Base-by-base conservation (phyloP, 495 filamentous ascomycete genomes). In the Hyaloscypha finlandica region DNA sequence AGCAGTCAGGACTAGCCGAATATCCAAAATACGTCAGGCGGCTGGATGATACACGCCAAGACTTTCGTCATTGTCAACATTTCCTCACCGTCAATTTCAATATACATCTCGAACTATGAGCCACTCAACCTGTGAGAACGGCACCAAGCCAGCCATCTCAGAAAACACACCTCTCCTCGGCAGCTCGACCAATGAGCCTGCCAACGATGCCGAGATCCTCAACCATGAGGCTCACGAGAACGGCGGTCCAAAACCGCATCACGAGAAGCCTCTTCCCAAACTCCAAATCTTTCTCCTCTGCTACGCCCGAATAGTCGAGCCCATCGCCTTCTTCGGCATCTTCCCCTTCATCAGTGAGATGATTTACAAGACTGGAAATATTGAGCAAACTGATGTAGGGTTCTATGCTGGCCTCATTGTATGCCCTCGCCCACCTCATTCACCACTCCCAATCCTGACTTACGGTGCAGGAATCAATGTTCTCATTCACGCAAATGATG, bases 281-380 rank as follows among this genome's bases (percentile, higher is more conserved):
- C 25, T 67, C 11, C 90, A 92, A 71, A 83, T 92, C 51, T 68
- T 87, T 51, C 74, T 89, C 4, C 83, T 92, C 25, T 91, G 89
- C 76, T 89, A 83, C 72, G 85, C 86, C 1, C 82, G 88, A 11
- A 73, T 87, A n/a, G 75, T 90, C n/a, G 90, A 92, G 75, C 89
- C 90, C 4, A 79, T 91, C 37, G 87, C 88, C 19, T 92, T 88
- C 77, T 92, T 92, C 77, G 83, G 80, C 70, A 91, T 92, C 73
- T 88, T 92, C 73, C 90, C 90, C 0, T 92, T 89, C 76, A 84
- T 92, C 73, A 89, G 85, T 71, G 76, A 87, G 68, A 92, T 92
- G 90, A 83, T 88, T 5, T 78, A 83, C 70, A 77, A 85, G 35
- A 85, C 84, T 67, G 89, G 88, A 4, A 67, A 79, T 35, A 70